These are phyloP conservation scores for Papilionanthe hybrid DNA, from an alignment of 116 monocot genomes.

Conservation along the genomic window DNA sequence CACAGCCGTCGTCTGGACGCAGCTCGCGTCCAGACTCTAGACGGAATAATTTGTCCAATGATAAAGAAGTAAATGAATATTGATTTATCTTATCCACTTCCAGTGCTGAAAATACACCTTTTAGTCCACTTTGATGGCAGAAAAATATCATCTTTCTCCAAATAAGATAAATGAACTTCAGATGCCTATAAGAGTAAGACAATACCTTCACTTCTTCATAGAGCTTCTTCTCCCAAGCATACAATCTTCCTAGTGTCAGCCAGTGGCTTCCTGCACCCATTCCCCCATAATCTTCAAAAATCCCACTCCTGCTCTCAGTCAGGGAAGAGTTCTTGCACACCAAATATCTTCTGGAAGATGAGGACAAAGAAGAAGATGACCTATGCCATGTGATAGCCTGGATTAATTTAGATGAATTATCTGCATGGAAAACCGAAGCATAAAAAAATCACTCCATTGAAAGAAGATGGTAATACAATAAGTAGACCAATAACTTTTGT, in stretches of 20 bases:
- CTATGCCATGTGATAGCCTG: constrained; percentile 94
- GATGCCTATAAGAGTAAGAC: neutral
- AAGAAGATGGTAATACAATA: neutral
- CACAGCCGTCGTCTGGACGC: no score
- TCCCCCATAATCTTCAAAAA: constrained; percentile 67
- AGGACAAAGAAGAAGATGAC: constrained; percentile 65
- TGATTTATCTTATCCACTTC: neutral
- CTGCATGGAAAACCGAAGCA: constrained; percentile 29
- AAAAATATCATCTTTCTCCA: neutral
- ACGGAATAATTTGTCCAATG: no score
- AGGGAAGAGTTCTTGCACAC: constrained; percentile 43
- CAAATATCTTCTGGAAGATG: constrained; percentile 43
- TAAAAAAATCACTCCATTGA: neutral
- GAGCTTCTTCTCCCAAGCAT: constrained; percentile 99
- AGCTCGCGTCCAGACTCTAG: no score
- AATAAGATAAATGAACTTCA: no score
- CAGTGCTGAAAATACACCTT: neutral
- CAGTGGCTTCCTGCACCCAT: constrained; percentile 92
- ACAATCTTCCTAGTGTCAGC: constrained; percentile 80
- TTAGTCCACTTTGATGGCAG: no score
- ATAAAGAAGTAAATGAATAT: neutral
- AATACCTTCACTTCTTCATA: constrained; percentile 97
- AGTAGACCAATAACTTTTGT: neutral
- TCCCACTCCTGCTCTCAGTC: constrained; percentile 43
- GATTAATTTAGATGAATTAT: constrained; percentile 78